Base-by-base conservation (phyloP, 805 yeast species). In the Metschnikowia noctiluminum region DNA sequence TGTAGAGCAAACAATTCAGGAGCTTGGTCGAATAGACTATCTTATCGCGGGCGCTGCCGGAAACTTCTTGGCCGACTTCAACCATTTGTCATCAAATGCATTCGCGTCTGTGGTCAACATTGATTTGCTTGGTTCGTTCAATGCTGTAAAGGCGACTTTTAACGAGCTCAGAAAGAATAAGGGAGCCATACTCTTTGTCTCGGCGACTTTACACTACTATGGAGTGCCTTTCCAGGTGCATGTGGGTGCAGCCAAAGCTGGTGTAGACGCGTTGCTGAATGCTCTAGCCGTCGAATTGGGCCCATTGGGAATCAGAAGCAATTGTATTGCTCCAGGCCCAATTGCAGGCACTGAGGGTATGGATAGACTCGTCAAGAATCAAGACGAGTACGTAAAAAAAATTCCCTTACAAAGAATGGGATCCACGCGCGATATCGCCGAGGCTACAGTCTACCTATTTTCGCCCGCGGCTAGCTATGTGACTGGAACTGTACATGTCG, bases 31-130 rank as follows among this genome's bases (percentile, higher is more conserved):
- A 50, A 72, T 73, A 35, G 77, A 73, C 55, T 71, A 52, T 49
- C 73, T 73, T 9, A 72, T 73, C 54, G 75, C 76, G 12, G 77
- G 77, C 7, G 75, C 76, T 3, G 77, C 76, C 0, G 76, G 76
- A 7, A 71, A 71, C 58, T 72, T 70, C 49, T 59, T 72, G 41
- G 53, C 66, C 42, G 77, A 72, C 56, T 73, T 70, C 59, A 72
- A 71, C 55, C 77, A 72, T 49, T 62, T 73, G 49, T 70, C 76
- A 31, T 59, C 68, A 45, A 70, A 71, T 52, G 76, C 76, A 12
- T 72, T 72, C 60, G 64, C 68, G 44, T 55, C 69, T 12, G 76
- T 73, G 26, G 64, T 71, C 15, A 54, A 58, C 35, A 71, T 73
- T 42, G 77, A 73, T 52, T 61, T 70, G 46, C 60, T 71, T 36